These are phyloP conservation scores for Poa pratensis DNA, from an alignment of 176 grass and related monocot species.

Conservation along the genomic window DNA sequence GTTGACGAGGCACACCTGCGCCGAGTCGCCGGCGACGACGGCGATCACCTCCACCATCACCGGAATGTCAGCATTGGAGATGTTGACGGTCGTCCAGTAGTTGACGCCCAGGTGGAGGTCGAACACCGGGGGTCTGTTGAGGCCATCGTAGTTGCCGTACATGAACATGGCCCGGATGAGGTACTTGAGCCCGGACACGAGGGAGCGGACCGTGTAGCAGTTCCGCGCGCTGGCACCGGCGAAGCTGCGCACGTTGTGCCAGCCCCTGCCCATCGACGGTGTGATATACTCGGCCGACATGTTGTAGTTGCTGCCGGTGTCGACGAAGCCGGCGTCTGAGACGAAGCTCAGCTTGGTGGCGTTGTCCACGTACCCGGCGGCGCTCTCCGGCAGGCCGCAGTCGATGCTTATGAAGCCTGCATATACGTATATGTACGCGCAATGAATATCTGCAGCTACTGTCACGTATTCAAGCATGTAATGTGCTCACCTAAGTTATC, in stretches of 20 bases:
- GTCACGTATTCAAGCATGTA: background rate
- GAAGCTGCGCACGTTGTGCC: conserved; percentile 56
- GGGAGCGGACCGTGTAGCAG: conserved; percentile 63
- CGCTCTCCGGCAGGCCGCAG: conserved; percentile 46
- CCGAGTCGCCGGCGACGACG: conserved; percentile 25
- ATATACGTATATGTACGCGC: background rate
- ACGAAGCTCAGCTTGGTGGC: conserved; percentile 23
- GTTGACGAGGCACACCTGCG: conserved; percentile 61
- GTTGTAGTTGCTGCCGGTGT: too few species aligned
- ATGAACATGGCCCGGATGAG: conserved; percentile 47
- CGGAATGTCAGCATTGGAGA: background rate
- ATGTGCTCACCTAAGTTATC: conserved; percentile 2
- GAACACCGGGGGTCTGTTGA: conserved; percentile 38
- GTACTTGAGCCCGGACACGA: conserved; percentile 51
- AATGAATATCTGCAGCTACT: too few species aligned
- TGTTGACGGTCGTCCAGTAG: conserved; percentile 51
- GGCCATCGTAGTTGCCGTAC: conserved; percentile 56
- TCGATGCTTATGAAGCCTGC: conserved; percentile 73
- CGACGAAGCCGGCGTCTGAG: too few species aligned
- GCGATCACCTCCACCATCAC: conserved; percentile 31
- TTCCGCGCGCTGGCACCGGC: conserved; percentile 37
- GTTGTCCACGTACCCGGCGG: conserved; percentile 38
- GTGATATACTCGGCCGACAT: conserved; percentile 38
- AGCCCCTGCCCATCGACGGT: background rate
- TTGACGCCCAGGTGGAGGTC: conserved; percentile 67